phyloP scores from a whole-genome alignment of 1,139 yeast species.

The Sugiyamaella xylanicola region DNA sequence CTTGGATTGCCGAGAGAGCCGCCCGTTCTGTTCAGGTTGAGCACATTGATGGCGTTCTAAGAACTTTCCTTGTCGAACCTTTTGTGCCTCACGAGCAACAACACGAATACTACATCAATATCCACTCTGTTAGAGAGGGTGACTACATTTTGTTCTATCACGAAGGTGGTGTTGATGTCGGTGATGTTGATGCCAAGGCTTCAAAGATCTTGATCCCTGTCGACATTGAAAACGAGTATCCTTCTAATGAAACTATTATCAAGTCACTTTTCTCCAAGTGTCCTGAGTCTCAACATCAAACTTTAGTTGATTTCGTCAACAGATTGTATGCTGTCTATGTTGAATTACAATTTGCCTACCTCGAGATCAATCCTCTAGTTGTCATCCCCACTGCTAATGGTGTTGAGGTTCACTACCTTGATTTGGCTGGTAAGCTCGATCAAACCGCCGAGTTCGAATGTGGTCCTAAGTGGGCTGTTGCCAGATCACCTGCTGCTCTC shows the following conservation, averaged over 20 bases:
- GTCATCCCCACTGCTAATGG: conserved; percentile 46
- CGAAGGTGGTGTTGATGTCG: conserved; percentile 54
- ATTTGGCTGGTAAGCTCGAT: conserved; percentile 51
- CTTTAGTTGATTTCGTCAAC: conserved; percentile 49
- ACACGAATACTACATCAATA: conserved; percentile 51
- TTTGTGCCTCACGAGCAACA: conserved; percentile 51
- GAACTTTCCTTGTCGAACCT: conserved; percentile 51
- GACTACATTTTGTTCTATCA: conserved; percentile 52
- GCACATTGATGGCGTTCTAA: conserved; percentile 45
- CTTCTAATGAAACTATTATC: conserved; percentile 44
- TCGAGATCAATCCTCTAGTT: conserved; percentile 51
- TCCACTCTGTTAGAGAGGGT: conserved; percentile 52
- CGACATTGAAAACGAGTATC: conserved; percentile 46
- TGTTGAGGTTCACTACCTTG: conserved; percentile 50
- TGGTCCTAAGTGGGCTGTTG: conserved; percentile 53
- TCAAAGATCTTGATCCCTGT: conserved; percentile 49
- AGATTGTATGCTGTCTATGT: conserved; percentile 52
- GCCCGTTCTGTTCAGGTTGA: conserved; percentile 47
- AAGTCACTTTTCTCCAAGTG: conserved; percentile 43
- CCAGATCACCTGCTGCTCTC: conserved; percentile 48
- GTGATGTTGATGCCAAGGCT: conserved; percentile 52
- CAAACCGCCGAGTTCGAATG: conserved; percentile 54
- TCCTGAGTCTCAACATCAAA: conserved; percentile 46
- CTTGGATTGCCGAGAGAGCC: conserved; percentile 49
- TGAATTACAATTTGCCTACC: conserved; percentile 50